These are phyloP conservation scores for Hypomontagnella monticulosa DNA, from an alignment of 495 filamentous ascomycete species.

Conservation along the genomic window DNA sequence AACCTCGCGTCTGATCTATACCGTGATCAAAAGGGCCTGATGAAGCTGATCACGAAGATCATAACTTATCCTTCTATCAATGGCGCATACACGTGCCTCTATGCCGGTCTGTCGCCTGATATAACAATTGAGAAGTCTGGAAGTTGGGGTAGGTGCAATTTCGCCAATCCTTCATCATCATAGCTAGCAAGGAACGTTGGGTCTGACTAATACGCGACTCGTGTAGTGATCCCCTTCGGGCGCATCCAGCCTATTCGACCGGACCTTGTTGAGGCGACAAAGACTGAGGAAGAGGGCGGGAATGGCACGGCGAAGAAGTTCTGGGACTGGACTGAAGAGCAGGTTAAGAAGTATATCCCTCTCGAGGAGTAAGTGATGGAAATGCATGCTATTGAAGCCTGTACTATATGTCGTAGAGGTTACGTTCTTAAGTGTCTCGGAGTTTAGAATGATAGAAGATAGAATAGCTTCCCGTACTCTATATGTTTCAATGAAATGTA, in stretches of 20 bases:
- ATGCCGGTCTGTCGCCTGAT: conserved; percentile 53
- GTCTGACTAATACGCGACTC: not conserved
- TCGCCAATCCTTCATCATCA: not conserved
- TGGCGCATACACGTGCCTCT: conserved; percentile 58
- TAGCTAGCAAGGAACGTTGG: too few species aligned
- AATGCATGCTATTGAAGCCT: not conserved
- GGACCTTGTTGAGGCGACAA: conserved; percentile 45
- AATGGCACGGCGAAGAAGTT: conserved; percentile 47
- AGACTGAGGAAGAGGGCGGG: conserved; percentile 46
- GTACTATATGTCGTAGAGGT: too few species aligned
- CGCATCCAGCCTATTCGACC: conserved; percentile 39
- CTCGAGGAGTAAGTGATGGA: not conserved
- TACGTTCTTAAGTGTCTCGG: too few species aligned
- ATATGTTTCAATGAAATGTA: too few species aligned
- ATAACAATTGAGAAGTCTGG: conserved; percentile 45
- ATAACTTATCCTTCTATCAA: conserved; percentile 44
- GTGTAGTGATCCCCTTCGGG: conserved; percentile 48
- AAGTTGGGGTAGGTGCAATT: conserved; percentile 37
- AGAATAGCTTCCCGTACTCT: too few species aligned
- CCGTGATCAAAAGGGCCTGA: conserved; percentile 11
- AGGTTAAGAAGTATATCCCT: conserved; percentile 39
- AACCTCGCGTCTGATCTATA: conserved; percentile 37
- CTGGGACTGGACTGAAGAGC: conserved; percentile 56
- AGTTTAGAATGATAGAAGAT: too few species aligned
- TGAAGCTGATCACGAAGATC: conserved; percentile 37